Conservation (phyloP, 768 basidiomycete genomes). For the Atractiella rhizophila region DNA sequence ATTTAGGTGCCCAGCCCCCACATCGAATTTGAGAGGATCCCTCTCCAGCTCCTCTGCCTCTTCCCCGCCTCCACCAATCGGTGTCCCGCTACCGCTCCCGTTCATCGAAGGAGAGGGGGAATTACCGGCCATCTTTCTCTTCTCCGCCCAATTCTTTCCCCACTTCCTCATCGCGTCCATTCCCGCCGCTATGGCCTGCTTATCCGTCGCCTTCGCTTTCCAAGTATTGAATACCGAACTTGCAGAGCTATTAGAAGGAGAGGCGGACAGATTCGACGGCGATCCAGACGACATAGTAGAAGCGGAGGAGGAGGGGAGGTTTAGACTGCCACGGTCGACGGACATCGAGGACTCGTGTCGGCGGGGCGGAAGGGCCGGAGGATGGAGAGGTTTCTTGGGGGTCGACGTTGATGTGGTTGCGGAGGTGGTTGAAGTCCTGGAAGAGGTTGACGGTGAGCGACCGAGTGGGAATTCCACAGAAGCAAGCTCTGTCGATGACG, state of each 20-base stretch:
- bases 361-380: background rate
- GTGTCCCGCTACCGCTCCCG: background rate
- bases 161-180: constrained; percentile 6
- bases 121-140: background rate
- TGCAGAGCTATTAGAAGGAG: background rate
- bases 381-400: background rate
- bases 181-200: constrained; percentile 6
- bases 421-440: no score
- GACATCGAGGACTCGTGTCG: background rate
- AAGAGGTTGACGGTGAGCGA: no score
- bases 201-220: constrained; percentile 8
- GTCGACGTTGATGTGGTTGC: constrained; percentile 3
- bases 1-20: no score
- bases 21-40: background rate
- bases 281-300: background rate
- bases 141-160: constrained; percentile 4
- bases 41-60: background rate
- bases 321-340: background rate
- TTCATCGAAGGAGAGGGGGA: background rate
- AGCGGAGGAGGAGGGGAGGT: background rate
- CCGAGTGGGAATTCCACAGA: no score
- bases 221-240: constrained; percentile 4
- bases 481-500: no score
- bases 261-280: background rate
- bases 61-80: background rate